Percentiles rank a stretch among this genome's conserved stretches.
phyloP scores from a whole-genome alignment of 805 yeast species.

The Saturnispora serradocipensis region DNA sequence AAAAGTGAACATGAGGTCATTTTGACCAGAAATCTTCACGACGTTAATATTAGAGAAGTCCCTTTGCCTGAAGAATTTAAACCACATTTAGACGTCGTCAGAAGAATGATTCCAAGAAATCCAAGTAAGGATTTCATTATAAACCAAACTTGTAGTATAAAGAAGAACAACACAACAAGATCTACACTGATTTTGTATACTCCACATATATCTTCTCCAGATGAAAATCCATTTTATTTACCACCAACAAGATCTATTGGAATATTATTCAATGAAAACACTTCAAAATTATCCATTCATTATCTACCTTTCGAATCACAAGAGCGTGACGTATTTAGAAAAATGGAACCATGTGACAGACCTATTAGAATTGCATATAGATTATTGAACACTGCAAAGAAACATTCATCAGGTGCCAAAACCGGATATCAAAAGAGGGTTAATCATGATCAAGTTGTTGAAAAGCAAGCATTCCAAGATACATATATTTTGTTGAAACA shows the following conservation, averaged over 20 bases:
- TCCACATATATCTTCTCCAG: constrained; percentile 57
- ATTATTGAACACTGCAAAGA: constrained; percentile 66
- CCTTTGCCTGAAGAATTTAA: constrained; percentile 24
- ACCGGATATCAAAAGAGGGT: constrained; percentile 84
- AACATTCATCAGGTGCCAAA: constrained; percentile 78
- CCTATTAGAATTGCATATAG: constrained; percentile 76
- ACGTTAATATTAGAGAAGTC: constrained; percentile 31
- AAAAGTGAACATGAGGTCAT: constrained; percentile 15
- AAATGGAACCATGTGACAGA: constrained; percentile 42
- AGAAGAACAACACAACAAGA: constrained; percentile 27
- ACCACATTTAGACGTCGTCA: constrained; percentile 48
- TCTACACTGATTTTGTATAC: constrained; percentile 58
- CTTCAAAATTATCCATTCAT: constrained; percentile 53
- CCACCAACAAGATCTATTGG: constrained; percentile 81
- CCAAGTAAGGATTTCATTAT: constrained; percentile 76
- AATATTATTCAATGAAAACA: constrained; percentile 37
- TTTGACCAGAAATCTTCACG: constrained; percentile 29
- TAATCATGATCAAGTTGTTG: constrained; percentile 77
- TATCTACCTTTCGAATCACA: constrained; percentile 52
- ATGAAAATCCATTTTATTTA: constrained; percentile 77
- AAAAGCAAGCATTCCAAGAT: constrained; percentile 75
- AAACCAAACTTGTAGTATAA: constrained; percentile 71
- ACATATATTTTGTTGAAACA: constrained; percentile 72
- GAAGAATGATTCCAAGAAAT: constrained; percentile 86
- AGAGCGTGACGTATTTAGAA: constrained; percentile 20